Conservation (phyloP, 208 protist species). For the Trypanosoma cruzi region DNA sequence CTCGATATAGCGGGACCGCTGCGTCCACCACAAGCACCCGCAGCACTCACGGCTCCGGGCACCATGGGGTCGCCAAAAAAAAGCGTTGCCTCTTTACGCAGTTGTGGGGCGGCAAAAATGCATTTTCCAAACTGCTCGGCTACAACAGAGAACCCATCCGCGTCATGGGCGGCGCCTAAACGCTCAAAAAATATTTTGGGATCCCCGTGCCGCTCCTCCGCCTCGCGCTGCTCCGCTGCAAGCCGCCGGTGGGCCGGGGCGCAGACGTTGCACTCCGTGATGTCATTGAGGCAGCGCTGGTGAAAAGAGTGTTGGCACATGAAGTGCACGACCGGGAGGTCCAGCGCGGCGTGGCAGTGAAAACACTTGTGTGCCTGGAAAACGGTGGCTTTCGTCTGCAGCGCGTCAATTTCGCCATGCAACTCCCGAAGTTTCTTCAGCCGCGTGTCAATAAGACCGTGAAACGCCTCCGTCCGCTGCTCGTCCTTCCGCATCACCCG, state of each 20-base stretch:
- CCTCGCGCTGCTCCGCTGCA: constrained; percentile 31
- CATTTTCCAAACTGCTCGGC: constrained; percentile 92
- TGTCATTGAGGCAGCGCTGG: constrained; percentile 77
- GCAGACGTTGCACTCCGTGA: constrained; percentile 69
- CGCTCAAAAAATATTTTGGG: constrained; percentile 29
- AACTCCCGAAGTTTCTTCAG: constrained; percentile 56
- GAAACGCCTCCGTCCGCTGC: constrained; percentile 23
- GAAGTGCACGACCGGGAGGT: constrained; percentile 95
- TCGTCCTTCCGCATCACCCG: constrained; percentile 48
- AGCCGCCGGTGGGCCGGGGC: constrained; percentile 24
- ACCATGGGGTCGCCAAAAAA: constrained; percentile 18
- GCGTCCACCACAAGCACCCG: background rate
- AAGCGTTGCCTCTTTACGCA: constrained; percentile 24
- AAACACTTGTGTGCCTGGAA: constrained; percentile 89
- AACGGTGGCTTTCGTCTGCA: constrained; percentile 77
- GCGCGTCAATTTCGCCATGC: constrained; percentile 60
- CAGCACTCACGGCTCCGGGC: background rate
- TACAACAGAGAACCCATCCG: constrained; percentile 90
- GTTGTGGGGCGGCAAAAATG: constrained; percentile 47
- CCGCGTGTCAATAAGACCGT: constrained; percentile 14
- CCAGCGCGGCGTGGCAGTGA: constrained; percentile 79
- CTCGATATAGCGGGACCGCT: background rate
- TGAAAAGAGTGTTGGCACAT: constrained; percentile 95
- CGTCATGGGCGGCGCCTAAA: constrained; percentile 9
- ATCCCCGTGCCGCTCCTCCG: background rate